phyloP scores from a whole-genome alignment of 768 basidiomycete species.

The Suillus ampliporus region DNA sequence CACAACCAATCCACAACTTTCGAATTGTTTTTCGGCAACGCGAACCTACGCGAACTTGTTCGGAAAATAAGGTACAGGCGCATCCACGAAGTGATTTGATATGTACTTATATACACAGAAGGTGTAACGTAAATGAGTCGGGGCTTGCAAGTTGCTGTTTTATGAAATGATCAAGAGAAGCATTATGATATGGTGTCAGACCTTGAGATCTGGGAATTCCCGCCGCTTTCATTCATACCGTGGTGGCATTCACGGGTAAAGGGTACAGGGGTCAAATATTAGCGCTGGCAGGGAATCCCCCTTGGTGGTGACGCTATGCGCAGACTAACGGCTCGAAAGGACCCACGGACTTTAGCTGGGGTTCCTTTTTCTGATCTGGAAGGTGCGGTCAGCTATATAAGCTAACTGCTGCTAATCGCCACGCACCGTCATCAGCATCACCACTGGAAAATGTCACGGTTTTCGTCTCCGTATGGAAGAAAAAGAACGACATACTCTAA shows the following conservation, averaged over 20 bases:
- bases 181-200: neutral
- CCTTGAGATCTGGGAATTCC: neutral
- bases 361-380: neutral
- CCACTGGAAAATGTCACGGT: conserved; percentile 1
- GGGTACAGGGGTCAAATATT: too few relatives aligned
- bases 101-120: neutral
- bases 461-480: conserved; percentile 8
- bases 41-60: neutral
- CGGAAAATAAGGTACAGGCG: neutral
- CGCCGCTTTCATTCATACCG: neutral
- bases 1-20: too few relatives aligned
- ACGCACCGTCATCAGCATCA: neutral
- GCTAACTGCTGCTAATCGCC: neutral
- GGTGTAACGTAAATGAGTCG: neutral
- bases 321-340: neutral
- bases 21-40: neutral
- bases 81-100: neutral
- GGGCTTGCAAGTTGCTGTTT: too few relatives aligned
- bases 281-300: too few relatives aligned
- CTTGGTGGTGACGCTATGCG: neutral
- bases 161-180: neutral
- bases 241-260: neutral
- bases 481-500: conserved; percentile 7
- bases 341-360: neutral
- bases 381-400: neutral